phyloP scores from a whole-genome alignment of 768 basidiomycete genomes.

The Trametes coccinea region DNA sequence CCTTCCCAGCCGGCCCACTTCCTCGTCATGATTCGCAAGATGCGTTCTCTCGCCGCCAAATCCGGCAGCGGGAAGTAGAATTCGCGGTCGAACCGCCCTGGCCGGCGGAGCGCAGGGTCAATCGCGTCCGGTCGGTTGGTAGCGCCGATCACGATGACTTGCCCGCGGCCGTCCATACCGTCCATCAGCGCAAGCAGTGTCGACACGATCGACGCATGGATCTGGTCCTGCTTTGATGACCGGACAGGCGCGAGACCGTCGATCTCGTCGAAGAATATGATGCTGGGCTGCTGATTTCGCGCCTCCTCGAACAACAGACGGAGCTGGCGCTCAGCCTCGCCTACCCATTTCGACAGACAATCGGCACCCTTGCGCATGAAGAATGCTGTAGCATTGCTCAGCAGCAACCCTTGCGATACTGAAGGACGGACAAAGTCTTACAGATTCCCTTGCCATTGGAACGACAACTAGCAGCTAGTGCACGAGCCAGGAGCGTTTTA shows the following conservation, averaged over 20 bases:
- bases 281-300: slow-evolving; percentile 85
- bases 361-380: slow-evolving; percentile 99
- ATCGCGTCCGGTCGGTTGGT: slow-evolving; percentile 98
- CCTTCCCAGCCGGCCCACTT: slow-evolving; percentile 86
- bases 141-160: slow-evolving; percentile 96
- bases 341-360: slow-evolving; percentile 98
- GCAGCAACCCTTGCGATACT: not conserved
- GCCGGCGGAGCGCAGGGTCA: slow-evolving; percentile 91
- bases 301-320: slow-evolving; percentile 97
- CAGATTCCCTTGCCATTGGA: slow-evolving; percentile 86
- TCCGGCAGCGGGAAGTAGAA: slow-evolving; percentile 96
- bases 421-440: slow-evolving; percentile 41
- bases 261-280: slow-evolving; percentile 99
- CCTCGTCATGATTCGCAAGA: slow-evolving; percentile 85
- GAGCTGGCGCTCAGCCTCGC: slow-evolving; percentile 95
- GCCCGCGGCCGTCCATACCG: slow-evolving; percentile 97
- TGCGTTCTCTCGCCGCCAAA: slow-evolving; percentile 81
- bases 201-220: slow-evolving; percentile 96
- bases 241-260: slow-evolving; percentile 98
- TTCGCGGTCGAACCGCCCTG: slow-evolving; percentile 95
- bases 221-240: slow-evolving; percentile 98
- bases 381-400: slow-evolving; percentile 61
- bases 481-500: slow-evolving; percentile 91
- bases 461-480: slow-evolving; percentile 89
- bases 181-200: slow-evolving; percentile 97